Base-by-base conservation (phyloP, 257 asterid genomes). In the Solanum neorickii region DNA sequence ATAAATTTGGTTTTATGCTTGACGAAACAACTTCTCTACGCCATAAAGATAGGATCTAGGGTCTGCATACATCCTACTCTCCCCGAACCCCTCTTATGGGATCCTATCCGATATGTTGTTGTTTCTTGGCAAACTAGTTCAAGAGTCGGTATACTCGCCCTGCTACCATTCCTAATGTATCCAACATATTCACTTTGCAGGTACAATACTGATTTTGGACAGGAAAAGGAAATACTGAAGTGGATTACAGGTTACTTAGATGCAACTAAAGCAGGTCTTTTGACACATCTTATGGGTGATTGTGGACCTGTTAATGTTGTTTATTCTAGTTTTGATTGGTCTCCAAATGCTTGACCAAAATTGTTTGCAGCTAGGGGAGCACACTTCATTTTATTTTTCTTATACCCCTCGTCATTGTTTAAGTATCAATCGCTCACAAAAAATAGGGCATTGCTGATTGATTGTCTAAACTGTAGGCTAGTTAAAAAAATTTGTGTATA, bases 151-250 rank as follows among this genome's bases (percentile, higher is more conserved):
- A 65, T 65, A 66, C 73, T 6, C 12, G 27, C 68, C 25, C 27
- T 1, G 39, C 37, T 15, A 20, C 42, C 77, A 70, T 70, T 70
- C 77, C 42, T 70, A 31, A 78, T 44, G 41, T 46, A 44, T 74
- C 83, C 42, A 39, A 47, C 39, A 9, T 27, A 62, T 35, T 82
- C 23, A 44, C 49, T 12, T n/a, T 89, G 89, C 93, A 97, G 99
- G 99, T 97, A 95, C 70, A 92, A 90, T 86, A 90, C 92, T 66
- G 99, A 97, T 93, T 97, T 97, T 78, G 99, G 98, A 83, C 93
- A 94, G 84, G 98, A 94, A 65, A 94, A 92, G 78, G 95, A 95
- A 21, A 89, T 93, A 33, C 85, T 92, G 2, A 94, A 92, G 82
- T 97, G 98, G 98, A 86, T 95, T 35, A 88, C 94, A 85, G 92